A percentile compares a stretch with the other conserved stretches of the same genome.
These are phyloP conservation scores for Cutaneotrichosporon sp. DNA, from an alignment of 1,284 basidiomycete species.

Conservation along the genomic window DNA sequence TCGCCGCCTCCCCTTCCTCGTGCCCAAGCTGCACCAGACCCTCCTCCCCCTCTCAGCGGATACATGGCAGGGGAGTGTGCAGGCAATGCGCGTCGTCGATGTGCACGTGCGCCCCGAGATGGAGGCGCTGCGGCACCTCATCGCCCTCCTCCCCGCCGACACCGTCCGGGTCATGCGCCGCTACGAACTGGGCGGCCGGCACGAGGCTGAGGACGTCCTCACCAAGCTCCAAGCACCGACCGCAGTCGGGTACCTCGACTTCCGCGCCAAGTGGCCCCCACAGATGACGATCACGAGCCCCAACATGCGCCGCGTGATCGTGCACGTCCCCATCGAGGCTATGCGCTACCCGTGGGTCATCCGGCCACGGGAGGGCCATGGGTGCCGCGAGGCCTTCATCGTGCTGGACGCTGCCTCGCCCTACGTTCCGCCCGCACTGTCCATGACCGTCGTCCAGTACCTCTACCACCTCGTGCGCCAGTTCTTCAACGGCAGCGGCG, in stretches of 20 bases:
- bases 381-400: conserved; percentile 3
- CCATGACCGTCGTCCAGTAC: neutral
- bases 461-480: neutral
- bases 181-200: neutral
- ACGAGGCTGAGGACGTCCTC: conserved; percentile 5
- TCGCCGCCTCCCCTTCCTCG: conserved; percentile 4
- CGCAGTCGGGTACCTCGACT: conserved; percentile 2
- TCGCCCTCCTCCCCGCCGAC: neutral
- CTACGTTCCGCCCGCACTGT: neutral
- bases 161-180: conserved; percentile 3
- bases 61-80: neutral
- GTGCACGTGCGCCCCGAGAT: conserved; percentile 3
- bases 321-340: conserved; percentile 2
- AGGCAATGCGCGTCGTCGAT: conserved; percentile 4
- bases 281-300: conserved; percentile 4
- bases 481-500: conserved; percentile 1
- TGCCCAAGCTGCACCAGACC: conserved; percentile 5
- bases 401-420: neutral
- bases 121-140: conserved; percentile 7
- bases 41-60: neutral
- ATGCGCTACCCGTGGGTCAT: conserved; percentile 8
- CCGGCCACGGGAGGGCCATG: conserved; percentile 1
- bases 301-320: neutral
- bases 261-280: conserved; percentile 3
- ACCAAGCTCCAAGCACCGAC: conserved; percentile 8